A percentile compares a stretch with the other conserved stretches of the same genome.
Conservation (phyloP, 495 filamentous ascomycete genomes). For the Lichina pygmaea region DNA sequence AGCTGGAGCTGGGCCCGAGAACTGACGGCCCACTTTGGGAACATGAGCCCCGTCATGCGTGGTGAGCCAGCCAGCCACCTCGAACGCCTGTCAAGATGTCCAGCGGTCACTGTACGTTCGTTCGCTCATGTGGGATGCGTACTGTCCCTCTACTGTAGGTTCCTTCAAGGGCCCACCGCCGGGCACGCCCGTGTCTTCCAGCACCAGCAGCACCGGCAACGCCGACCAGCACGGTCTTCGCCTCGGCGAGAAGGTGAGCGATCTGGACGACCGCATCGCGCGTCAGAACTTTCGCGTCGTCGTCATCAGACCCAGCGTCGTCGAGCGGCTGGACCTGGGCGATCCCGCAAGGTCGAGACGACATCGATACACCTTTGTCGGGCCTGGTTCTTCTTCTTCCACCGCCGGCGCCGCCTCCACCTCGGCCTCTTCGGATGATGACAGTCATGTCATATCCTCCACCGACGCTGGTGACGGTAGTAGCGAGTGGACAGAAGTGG, state of each 20-base stretch:
- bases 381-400: background rate
- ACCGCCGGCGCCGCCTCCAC: background rate
- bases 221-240: background rate
- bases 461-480: too few species aligned
- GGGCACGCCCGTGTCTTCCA: conserved; percentile 22
- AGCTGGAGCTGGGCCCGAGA: conserved; percentile 33
- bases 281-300: conserved; percentile 64
- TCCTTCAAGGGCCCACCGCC: conserved; percentile 57
- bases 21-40: conserved; percentile 67
- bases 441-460: too few species aligned
- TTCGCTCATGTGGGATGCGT: background rate
- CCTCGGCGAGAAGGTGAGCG: conserved; percentile 20
- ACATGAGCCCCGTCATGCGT: conserved; percentile 37
- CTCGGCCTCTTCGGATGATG: too few species aligned
- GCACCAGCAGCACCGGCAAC: background rate
- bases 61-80: conserved; percentile 5
- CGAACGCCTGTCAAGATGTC: too few species aligned
- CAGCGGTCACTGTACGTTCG: too few species aligned
- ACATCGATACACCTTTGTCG: conserved; percentile 35
- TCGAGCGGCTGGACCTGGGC: conserved; percentile 51
- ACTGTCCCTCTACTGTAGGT: conserved; percentile 11
- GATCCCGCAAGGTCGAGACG: conserved; percentile 34
- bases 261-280: conserved; percentile 40
- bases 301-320: conserved; percentile 51
- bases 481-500: too few species aligned